Evolutionary conservation across 768 basidiomycete species (phyloP).

Genomic region (Panaeolus cyanescens): DNA sequence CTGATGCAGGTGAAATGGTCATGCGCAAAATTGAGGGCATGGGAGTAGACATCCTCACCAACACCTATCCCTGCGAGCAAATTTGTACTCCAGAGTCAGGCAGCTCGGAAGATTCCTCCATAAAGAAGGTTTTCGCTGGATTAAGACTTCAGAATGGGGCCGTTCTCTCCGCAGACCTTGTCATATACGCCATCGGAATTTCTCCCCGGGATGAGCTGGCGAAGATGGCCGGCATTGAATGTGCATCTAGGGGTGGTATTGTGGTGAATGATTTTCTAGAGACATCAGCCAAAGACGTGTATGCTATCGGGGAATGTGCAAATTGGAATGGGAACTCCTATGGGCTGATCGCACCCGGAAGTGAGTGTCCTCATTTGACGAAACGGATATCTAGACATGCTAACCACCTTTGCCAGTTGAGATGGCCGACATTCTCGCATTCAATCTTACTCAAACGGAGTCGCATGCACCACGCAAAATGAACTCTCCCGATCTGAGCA

Average conservation of each 20-base stretch:
- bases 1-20: conserved; percentile 57
- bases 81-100: conserved; percentile 27
- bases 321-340: conserved; percentile 68
- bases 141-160: conserved; percentile 51
- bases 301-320: conserved; percentile 79
- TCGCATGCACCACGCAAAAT: conserved; percentile 31
- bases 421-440: conserved; percentile 76
- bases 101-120: conserved; percentile 21
- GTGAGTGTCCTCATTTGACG: conserved; percentile 22
- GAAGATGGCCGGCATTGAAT: conserved; percentile 48
- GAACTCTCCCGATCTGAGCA: conserved; percentile 69
- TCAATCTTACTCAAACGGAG: conserved; percentile 65
- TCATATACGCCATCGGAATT: conserved; percentile 73
- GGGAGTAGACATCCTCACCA: conserved; percentile 55
- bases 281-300: conserved; percentile 61
- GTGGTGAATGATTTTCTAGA: conserved; percentile 55
- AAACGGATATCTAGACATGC: not conserved
- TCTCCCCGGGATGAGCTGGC: conserved; percentile 72
- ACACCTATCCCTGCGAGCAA: conserved; percentile 24
- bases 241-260: conserved; percentile 54
- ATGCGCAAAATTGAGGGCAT: conserved; percentile 33
- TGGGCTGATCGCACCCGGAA: conserved; percentile 75
- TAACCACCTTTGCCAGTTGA: conserved; percentile 37
- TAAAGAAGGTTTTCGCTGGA: conserved; percentile 42
- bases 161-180: conserved; percentile 49